Evolutionary conservation across 2,329 filamentous ascomycete genomes (phyloP).

Genomic region (Colletotrichum gloeosporioides): DNA sequence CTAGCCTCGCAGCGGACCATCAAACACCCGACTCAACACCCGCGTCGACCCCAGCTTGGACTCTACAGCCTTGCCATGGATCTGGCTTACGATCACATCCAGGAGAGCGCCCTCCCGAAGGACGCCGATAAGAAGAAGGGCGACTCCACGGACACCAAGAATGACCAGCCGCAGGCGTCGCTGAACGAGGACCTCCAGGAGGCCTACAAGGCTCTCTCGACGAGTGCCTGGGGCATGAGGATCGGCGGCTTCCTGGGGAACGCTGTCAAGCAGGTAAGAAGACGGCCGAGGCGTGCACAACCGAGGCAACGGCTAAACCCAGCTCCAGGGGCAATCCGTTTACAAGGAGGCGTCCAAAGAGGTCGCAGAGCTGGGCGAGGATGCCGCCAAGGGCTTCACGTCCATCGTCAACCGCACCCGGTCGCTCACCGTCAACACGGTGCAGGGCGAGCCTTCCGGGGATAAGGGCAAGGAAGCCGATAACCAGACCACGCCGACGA

Average conservation of each 20-base stretch:
- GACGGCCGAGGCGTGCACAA: background rate
- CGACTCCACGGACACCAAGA: slow-evolving; percentile 40
- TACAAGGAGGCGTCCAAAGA: slow-evolving; percentile 90
- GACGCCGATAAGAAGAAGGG: slow-evolving; percentile 53
- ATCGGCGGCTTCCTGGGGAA: slow-evolving; percentile 89
- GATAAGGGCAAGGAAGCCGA: slow-evolving; percentile 21
- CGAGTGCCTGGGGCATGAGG: slow-evolving; percentile 87
- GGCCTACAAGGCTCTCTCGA: slow-evolving; percentile 91
- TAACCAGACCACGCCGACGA: slow-evolving; percentile 52
- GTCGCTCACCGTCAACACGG: slow-evolving; percentile 68
- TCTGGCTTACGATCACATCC: slow-evolving; percentile 95
- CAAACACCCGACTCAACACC: background rate
- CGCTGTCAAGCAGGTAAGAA: slow-evolving; percentile 86
- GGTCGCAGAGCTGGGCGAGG: slow-evolving; percentile 77
- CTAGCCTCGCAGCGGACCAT: slow-evolving; percentile 19
- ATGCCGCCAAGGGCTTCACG: slow-evolving; percentile 81
- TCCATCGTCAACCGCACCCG: slow-evolving; percentile 76
- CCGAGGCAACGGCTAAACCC: background rate
- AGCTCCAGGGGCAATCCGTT: slow-evolving; percentile 73
- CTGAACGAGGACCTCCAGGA: slow-evolving; percentile 92
- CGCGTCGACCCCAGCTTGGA: background rate
- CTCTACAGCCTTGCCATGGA: slow-evolving; percentile 68
- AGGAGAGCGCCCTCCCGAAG: slow-evolving; percentile 77
- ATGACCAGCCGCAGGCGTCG: slow-evolving; percentile 52
- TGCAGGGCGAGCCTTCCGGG: slow-evolving; percentile 26